Base-by-base conservation (phyloP, 1,139 yeast species). In the Debaryomyces subglobosus region DNA sequence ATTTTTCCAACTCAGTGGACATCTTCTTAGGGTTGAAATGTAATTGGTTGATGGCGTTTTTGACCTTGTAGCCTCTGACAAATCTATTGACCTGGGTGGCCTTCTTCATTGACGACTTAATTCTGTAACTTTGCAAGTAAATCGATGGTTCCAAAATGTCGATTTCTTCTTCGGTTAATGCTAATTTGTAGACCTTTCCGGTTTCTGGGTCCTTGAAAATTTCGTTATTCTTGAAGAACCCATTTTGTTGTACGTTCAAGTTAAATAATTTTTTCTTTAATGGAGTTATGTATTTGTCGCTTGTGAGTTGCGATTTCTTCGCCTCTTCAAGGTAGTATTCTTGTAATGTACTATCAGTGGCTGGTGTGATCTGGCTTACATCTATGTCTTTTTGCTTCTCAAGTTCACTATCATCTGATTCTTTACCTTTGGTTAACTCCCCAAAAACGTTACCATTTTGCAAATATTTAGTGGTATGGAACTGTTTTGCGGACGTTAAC, bases 11-110 rank as follows among this genome's bases (percentile, higher is more conserved):
- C 57, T 90, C 96, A 45, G 86, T 80, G 37, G 96, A 82, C 70
- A 90, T 82, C 61, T 86, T 84, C 71, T 90, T 90, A 44, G 85
- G 80, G 63, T 86, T 84, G 73, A 94, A 94, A 68, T 92, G 97
- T 60, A 94, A 86, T 71, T 92, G 98, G 45, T 94, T 89, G 56
- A 94, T 87, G 49, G 98, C 98, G 44, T 82, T 82, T 59, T 84
- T 82, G 32, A 89, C 83, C 48, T 82, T 80, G 70, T 86, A 72
- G 39, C 87, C 86, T 46, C 87, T 71, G 50, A 92, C 79, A 65
- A 91, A 81, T 57, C 97, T 78, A 55, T 90, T 77, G 46, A 91
- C 88, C 39, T 84, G 77, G 10, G 92, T 90, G 43, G 96, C 92
- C 71, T 94, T 94, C 69, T 94, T 94, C 74, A 87, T 82, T 4